These are phyloP conservation scores for Blastocladiella britannica DNA, from an alignment of 192 early-diverging fungal species.

Conservation along the genomic window DNA sequence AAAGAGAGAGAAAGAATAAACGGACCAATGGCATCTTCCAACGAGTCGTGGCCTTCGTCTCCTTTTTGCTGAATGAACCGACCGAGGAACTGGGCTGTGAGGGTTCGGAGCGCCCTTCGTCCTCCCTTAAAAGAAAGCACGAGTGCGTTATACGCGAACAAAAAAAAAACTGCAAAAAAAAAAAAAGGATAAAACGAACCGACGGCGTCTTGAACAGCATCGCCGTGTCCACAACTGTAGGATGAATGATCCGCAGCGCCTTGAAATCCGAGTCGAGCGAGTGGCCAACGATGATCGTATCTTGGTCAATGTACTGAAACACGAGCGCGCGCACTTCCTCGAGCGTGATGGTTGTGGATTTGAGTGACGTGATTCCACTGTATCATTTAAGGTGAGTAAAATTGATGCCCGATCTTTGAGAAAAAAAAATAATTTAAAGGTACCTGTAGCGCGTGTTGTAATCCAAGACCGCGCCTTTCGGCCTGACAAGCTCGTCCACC, in stretches of 20 bases:
- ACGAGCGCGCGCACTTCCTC: background rate
- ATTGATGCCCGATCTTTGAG: background rate
- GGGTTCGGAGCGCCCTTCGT: constrained; percentile 1
- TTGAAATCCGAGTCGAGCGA: constrained; percentile 5
- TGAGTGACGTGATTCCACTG: background rate
- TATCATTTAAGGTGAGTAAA: background rate
- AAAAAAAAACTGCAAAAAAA: background rate
- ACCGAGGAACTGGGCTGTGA: background rate
- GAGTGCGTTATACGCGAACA: background rate
- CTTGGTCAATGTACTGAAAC: background rate
- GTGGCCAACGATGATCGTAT: constrained; percentile 5
- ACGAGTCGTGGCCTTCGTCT: background rate
- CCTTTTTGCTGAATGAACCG: constrained; percentile 2
- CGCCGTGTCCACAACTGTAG: constrained; percentile 5
- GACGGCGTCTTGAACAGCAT: background rate
- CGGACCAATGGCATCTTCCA: constrained; percentile 3
- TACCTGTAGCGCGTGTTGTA: background rate
- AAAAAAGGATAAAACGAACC: background rate
- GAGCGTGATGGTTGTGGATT: background rate
- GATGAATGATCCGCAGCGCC: constrained; percentile 3
- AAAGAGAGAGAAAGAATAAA: background rate
- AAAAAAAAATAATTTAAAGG: background rate
- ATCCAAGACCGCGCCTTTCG: background rate
- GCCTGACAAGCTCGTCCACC: constrained; percentile 1
- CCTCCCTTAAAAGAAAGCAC: background rate